phyloP scores from a whole-genome alignment of 2,329 filamentous ascomycete species.

The Diaporthe ampelina region DNA sequence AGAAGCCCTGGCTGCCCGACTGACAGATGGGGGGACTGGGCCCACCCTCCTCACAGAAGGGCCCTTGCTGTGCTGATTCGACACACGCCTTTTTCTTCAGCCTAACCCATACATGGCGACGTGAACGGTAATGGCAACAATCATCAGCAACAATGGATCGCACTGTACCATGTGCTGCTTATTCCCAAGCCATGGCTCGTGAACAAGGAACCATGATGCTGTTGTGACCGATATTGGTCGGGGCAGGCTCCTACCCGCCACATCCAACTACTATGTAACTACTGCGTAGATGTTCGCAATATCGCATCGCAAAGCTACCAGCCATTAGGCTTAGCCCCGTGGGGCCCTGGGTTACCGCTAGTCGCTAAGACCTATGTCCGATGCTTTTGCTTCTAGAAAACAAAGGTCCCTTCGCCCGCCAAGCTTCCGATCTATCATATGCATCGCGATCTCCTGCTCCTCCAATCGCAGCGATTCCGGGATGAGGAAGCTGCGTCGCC shows the following conservation, averaged over 20 bases:
- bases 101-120: neutral
- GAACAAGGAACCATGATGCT: neutral
- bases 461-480: constrained; percentile 30
- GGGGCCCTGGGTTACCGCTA: constrained; percentile 8
- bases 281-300: neutral
- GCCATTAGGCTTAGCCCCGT: constrained; percentile 19
- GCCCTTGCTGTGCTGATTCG: neutral
- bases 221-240: neutral
- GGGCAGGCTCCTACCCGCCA: neutral
- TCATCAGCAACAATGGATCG: neutral
- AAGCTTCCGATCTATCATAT: constrained; percentile 28
- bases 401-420: constrained; percentile 16
- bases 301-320: constrained; percentile 13
- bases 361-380: constrained; percentile 16
- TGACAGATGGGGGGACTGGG: too few species aligned
- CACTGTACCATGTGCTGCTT: neutral
- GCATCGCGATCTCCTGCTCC: constrained; percentile 9
- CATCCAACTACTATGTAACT: too few species aligned
- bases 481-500: constrained; percentile 23
- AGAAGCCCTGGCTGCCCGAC: neutral
- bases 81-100: neutral
- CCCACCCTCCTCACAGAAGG: neutral
- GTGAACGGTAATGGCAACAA: neutral
- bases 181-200: neutral
- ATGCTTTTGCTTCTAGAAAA: constrained; percentile 16